Evolutionary conservation across 805 yeast species (phyloP), one percentile per base, ranked within the genome.

Genomic region (Cyberlindnera petersonii): DNA sequence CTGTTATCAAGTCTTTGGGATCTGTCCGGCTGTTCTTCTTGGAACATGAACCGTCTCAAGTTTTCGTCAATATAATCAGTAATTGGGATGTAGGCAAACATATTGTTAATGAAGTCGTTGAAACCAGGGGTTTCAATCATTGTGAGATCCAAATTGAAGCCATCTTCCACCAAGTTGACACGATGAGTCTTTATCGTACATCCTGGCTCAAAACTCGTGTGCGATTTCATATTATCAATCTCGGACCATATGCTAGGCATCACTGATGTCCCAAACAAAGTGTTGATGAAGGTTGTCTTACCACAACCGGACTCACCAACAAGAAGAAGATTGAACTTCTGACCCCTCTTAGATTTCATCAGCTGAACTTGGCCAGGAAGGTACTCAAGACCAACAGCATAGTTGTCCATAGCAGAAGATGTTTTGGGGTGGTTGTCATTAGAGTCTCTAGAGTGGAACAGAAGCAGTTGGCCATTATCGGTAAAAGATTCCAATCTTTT

Each of bases 291-390:
- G 2, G 91, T 77, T 4, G 86, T 76, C 57, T 86, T 86, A 1
- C 88, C 96, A 37, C 85, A 69, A 4, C 96, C 96, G 35, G 83
- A 70, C 60, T 83, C 88, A 22, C 97, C 96, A 33, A 83, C 88
- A 26, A 87, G 77, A 84, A 88, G 77, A 40, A 89, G 54, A 32
- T 94, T 86, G 63, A 86, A 83, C 19, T 79, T 68, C 16, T 86
- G 78, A 14, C 96, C 96, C 40, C 69, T 68, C 45, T 69, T 74
- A 34, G 72, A 52, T 9, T 46, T 50, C 24, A 60, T 36, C 4
- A 37, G 39, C 37, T 58, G 58, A n/a, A 50, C 51, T 39, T 65
- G 69, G 1, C 20, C 9, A 13, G 63, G 63, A 8, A 65, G 47
- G 1, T 37, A 15, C 7, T 46, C 49, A 22, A 63, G 27, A 4